Evolutionary conservation across 768 basidiomycete genomes (phyloP).

Genomic region (Pilatotrama ljubarskyi): DNA sequence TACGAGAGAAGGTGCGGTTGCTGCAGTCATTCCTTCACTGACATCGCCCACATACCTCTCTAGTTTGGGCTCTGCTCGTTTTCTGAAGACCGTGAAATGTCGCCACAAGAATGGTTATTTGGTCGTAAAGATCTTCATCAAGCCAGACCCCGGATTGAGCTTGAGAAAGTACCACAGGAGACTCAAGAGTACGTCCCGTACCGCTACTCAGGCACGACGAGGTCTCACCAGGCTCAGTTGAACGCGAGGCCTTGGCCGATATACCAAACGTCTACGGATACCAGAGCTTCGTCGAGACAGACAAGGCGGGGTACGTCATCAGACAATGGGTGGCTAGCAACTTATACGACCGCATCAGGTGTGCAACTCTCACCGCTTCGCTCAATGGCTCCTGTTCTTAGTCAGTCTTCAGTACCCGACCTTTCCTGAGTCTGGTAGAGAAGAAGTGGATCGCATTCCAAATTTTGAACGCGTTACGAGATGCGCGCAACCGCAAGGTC

Average conservation of each 20-base stretch:
- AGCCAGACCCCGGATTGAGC: slow-evolving; percentile 84
- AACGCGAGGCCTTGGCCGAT: slow-evolving; percentile 81
- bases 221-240: slow-evolving; percentile 50
- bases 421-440: slow-evolving; percentile 87
- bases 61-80: slow-evolving; percentile 71
- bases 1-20: slow-evolving; percentile 85
- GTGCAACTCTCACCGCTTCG: slow-evolving; percentile 25
- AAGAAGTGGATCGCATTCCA: slow-evolving; percentile 99
- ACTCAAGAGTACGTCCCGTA: slow-evolving; percentile 62
- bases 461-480: slow-evolving; percentile 79
- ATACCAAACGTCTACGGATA: slow-evolving; percentile 89
- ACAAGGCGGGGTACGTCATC: slow-evolving; percentile 93
- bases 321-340: slow-evolving; percentile 94
- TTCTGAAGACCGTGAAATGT: slow-evolving; percentile 82
- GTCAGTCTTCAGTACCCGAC: slow-evolving; percentile 70
- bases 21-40: neutral
- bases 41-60: neutral
- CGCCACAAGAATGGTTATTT: slow-evolving; percentile 80
- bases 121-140: slow-evolving; percentile 94
- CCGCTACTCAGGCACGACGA: neutral
- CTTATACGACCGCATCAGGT: slow-evolving; percentile 97
- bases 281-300: slow-evolving; percentile 89
- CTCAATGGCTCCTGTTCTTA: neutral
- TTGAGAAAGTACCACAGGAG: slow-evolving; percentile 72
- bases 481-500: slow-evolving; percentile 82